phyloP scores from a whole-genome alignment of 805 yeast species.

The Candida vartiovaarae region DNA sequence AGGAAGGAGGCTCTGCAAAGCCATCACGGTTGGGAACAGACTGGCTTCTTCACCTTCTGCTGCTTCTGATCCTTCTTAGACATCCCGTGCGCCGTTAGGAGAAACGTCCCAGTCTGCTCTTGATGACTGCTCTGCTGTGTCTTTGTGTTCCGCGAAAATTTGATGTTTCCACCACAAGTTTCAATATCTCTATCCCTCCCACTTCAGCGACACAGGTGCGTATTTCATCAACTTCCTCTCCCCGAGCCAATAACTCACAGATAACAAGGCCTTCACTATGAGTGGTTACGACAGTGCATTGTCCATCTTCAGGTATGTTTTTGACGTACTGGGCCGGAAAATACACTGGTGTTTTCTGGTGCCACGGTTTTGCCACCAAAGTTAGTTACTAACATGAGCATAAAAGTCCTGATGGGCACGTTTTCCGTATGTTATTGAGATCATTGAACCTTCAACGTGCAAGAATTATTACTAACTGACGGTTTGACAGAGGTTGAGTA shows the following conservation, averaged over 20 bases:
- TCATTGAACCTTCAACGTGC: not conserved
- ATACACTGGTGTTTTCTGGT: not conserved
- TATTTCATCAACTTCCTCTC: no score
- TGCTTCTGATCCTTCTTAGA: not conserved
- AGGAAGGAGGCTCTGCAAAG: slow-evolving; percentile 52
- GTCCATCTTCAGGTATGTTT: slow-evolving; percentile 88
- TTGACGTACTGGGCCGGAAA: not conserved
- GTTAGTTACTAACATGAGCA: slow-evolving; percentile 25
- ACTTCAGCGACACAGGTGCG: no score
- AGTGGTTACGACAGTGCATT: slow-evolving; percentile 99
- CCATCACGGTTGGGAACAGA: slow-evolving; percentile 38
- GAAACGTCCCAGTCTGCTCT: no score
- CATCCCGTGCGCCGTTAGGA: not conserved
- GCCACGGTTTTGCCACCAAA: slow-evolving; percentile 1
- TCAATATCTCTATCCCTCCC: no score
- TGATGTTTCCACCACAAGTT: not conserved
- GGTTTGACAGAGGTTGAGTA: slow-evolving; percentile 74
- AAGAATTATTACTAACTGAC: slow-evolving; percentile 4
- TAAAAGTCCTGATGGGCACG: slow-evolving; percentile 92
- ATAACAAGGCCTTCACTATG: slow-evolving; percentile 38
- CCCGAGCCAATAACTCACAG: no score
- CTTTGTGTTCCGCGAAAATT: not conserved
- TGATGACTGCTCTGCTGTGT: no score
- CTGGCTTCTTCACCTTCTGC: slow-evolving; percentile 3
- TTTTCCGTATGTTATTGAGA: slow-evolving; percentile 57